Conservation (phyloP, 1,139 yeast species). For the Candida sanyaensis region DNA sequence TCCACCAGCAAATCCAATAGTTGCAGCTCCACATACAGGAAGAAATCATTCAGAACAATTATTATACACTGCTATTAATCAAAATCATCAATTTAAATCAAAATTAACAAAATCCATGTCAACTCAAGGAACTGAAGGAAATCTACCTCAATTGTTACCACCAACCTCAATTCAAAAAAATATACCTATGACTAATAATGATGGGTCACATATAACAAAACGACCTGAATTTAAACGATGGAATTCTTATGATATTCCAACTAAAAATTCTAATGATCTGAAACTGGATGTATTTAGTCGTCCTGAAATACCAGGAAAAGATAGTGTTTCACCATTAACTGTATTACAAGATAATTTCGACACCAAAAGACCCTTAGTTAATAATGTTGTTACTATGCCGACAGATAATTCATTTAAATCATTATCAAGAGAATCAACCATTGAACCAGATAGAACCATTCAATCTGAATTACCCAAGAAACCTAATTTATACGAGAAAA, state of each 20-base stretch:
- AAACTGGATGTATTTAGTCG: background rate
- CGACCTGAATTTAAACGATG: constrained; percentile 22
- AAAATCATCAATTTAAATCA: constrained; percentile 9
- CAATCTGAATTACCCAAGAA: background rate
- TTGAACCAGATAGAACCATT: background rate
- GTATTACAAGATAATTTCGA: constrained; percentile 32
- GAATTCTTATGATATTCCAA: constrained; percentile 19
- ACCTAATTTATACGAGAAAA: constrained; percentile 14
- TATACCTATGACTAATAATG: constrained; percentile 9
- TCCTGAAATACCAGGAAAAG: background rate
- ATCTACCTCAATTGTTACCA: background rate
- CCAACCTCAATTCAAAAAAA: constrained; percentile 9
- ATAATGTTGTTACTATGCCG: constrained; percentile 4
- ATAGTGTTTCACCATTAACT: constrained; percentile 30
- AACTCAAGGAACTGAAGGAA: constrained; percentile 5
- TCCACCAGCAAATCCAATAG: background rate
- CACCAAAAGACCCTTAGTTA: constrained; percentile 23
- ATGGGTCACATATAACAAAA: background rate
- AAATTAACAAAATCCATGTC: constrained; percentile 12
- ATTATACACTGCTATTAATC: constrained; percentile 14
- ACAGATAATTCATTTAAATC: constrained; percentile 27
- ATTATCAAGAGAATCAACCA: background rate
- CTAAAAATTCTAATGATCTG: constrained; percentile 1
- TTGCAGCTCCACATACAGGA: background rate
- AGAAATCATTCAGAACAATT: constrained; percentile 2